Evolutionary conservation across 169 alveolate genomes (phyloP).

Genomic region (Hepatocystis sp.): DNA sequence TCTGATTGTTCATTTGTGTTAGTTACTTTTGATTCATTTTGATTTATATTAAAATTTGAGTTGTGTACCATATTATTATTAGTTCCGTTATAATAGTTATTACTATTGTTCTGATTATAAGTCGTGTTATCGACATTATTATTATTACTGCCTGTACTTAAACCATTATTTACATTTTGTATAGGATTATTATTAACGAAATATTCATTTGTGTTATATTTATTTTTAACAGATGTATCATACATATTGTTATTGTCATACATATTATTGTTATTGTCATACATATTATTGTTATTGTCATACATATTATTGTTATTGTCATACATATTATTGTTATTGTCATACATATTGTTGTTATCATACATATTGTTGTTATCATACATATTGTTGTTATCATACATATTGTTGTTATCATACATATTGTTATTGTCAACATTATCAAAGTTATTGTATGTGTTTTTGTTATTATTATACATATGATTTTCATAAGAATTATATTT

Average conservation of each 20-base stretch:
- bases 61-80: no score
- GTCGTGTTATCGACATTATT: not conserved
- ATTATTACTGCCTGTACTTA: not conserved
- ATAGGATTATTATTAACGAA: no score
- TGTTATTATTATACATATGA: not conserved
- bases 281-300: no score
- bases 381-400: not conserved
- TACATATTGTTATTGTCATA: no score
- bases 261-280: no score
- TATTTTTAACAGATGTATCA: no score
- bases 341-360: slow-evolving; percentile 4
- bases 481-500: not conserved
- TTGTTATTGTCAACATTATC: slow-evolving; percentile 3
- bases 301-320: no score
- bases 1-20: not conserved
- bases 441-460: not conserved
- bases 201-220: no score
- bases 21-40: not conserved
- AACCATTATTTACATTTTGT: not conserved
- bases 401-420: not conserved
- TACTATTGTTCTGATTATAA: not conserved
- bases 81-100: not conserved
- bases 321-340: no score
- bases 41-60: not conserved
- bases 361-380: slow-evolving; percentile 7